Percentiles rank a stretch among this genome's conserved stretches.
These are phyloP conservation scores for Xylariaceae sp. DNA, from an alignment of 2,329 filamentous ascomycete genomes.

Conservation along the genomic window DNA sequence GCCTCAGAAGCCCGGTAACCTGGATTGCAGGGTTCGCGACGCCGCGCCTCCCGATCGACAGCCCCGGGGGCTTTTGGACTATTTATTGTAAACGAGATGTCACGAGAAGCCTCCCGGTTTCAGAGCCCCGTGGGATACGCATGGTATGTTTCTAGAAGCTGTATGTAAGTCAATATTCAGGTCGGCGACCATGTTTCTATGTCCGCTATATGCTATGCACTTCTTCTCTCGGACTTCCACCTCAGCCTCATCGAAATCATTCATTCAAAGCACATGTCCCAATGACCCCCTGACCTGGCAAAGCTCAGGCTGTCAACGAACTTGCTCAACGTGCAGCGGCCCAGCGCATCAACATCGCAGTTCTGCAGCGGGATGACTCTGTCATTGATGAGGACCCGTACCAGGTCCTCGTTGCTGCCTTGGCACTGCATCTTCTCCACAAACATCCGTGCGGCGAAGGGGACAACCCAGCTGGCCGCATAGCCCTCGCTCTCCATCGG, in stretches of 20 bases:
- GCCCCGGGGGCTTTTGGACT: too few species aligned
- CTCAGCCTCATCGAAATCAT: neutral
- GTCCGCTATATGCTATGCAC: neutral
- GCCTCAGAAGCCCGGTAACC: neutral
- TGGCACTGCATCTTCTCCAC: slow-evolving; percentile 79
- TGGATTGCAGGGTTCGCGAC: too few species aligned
- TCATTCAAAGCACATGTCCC: slow-evolving; percentile 58
- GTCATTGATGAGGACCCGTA: slow-evolving; percentile 79
- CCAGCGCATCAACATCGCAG: slow-evolving; percentile 64
- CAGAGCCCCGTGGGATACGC: neutral
- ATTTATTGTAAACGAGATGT: neutral
- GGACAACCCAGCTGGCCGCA: slow-evolving; percentile 71
- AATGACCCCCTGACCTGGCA: slow-evolving; percentile 65
- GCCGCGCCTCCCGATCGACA: neutral
- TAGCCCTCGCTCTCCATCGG: slow-evolving; percentile 58
- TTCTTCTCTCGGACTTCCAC: neutral
- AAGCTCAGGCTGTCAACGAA: slow-evolving; percentile 75
- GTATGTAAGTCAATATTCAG: neutral
- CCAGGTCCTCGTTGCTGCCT: slow-evolving; percentile 55
- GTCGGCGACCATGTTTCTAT: neutral
- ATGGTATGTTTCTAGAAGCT: neutral
- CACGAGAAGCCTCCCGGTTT: too few species aligned
- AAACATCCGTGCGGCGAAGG: slow-evolving; percentile 76
- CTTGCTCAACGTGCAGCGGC: slow-evolving; percentile 61
- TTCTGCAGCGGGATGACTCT: slow-evolving; percentile 66